Percentiles rank a stretch among this genome's conserved stretches.
These are phyloP conservation scores for Ceratobasidium sp. DNA, from an alignment of 1,284 basidiomycete species.

Conservation along the genomic window DNA sequence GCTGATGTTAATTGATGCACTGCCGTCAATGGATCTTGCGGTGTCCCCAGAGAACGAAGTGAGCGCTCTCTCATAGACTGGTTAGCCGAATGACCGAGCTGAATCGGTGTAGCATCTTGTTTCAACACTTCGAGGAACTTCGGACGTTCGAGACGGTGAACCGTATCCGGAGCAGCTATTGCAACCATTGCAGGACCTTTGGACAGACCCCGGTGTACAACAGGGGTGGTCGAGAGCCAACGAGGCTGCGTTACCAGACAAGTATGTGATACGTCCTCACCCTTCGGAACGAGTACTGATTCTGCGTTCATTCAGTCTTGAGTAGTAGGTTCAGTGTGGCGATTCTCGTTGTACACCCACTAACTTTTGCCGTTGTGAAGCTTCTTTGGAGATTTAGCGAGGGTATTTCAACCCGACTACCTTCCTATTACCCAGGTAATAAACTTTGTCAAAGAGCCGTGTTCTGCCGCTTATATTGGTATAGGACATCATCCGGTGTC, in stretches of 20 bases:
- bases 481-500: constrained; percentile 79
- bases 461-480: not conserved
- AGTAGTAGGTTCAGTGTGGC: constrained; percentile 26
- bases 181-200: constrained; percentile 72
- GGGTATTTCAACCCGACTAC: constrained; percentile 78
- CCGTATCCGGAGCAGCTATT: constrained; percentile 72
- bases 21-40: constrained; percentile 85
- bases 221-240: constrained; percentile 76
- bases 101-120: constrained; percentile 46
- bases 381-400: constrained; percentile 79
- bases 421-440: constrained; percentile 69
- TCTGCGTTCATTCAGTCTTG: constrained; percentile 35
- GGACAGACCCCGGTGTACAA: constrained; percentile 80
- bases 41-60: constrained; percentile 65
- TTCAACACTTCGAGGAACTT: constrained; percentile 69
- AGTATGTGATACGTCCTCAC: constrained; percentile 58
- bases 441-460: constrained; percentile 25
- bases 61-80: constrained; percentile 15
- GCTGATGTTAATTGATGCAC: constrained; percentile 80
- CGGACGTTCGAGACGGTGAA: constrained; percentile 79
- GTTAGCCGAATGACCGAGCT: not conserved
- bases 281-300: constrained; percentile 2
- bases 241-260: constrained; percentile 88
- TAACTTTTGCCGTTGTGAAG: constrained; percentile 40
- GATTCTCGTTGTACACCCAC: not conserved